Base-by-base conservation (phyloP, 768 basidiomycete species). In the Kwoniella shandongensis region DNA sequence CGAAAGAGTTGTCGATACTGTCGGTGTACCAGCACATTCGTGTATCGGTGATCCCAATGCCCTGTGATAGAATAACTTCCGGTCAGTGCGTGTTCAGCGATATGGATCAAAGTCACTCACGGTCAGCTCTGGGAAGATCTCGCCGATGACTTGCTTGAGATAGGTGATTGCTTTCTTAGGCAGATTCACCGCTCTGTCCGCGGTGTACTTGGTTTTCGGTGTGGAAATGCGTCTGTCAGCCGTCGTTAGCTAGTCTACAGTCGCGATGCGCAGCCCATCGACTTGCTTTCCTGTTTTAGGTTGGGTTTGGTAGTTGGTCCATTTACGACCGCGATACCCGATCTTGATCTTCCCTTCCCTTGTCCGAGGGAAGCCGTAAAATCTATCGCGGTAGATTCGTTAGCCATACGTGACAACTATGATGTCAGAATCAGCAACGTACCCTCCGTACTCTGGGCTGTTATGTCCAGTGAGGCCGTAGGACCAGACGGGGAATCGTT, bases 11-110 rank as follows among this genome's bases (percentile, higher is more conserved):
- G 47, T 67, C 66, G 40, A 61, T 54, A 25, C 47, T 52, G 41
- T 67, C 66, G 18, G 66, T 67, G 50, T 67, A 67, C 66, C 66
- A 67, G 57, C 66, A 67, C 46, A 67, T 48, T 23, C 66, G 30
- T 11, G 61, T 62, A 7, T 50, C 60, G 3, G 63, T 62, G 30
- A 65, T 65, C 12, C 66, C 66, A 18, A 68, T 58, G 23, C 52
- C 59, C 54, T 57, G n/a, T n/a, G n/a, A n/a, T n/a, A n/a, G n/a
- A n/a, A n/a, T n/a, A n/a, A 10, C 36, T 38, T 38, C 7, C n/a
- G n/a, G n/a, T n/a, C n/a, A n/a, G n/a, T n/a, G n/a, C n/a, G n/a
- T n/a, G n/a, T n/a, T n/a, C n/a, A n/a, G n/a, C n/a, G n/a, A n/a
- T n/a, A n/a, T n/a, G n/a, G 36, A n/a, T n/a, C n/a, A n/a, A n/a